Base-by-base conservation (phyloP, 78 protist genomes). In the Paratrimastix pyriformis region DNA sequence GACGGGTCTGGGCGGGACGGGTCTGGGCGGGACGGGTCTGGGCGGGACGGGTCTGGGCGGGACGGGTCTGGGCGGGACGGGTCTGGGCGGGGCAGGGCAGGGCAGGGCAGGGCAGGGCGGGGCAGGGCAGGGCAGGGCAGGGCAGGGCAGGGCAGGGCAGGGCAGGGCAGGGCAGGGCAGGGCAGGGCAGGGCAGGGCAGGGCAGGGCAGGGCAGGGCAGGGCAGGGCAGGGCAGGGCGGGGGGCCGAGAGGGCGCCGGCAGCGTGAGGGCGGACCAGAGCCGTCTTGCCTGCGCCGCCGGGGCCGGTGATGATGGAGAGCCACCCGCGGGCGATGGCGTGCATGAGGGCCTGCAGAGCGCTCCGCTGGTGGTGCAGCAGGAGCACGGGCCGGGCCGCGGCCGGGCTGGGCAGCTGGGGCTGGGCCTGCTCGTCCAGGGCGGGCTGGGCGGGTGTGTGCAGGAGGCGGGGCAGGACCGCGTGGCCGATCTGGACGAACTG, bases 241-340 rank as follows among this genome's bases (percentile, higher is more conserved):
- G n/a, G n/a, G n/a, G n/a, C n/a, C n/a, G n/a, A n/a, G n/a, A n/a
- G n/a, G n/a, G n/a, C n/a, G n/a, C n/a, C n/a, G n/a, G n/a, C n/a
- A n/a, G n/a, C n/a, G n/a, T n/a, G n/a, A n/a, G n/a, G n/a, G 1
- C 94, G 82, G 3, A 94, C 76, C 13, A 87, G 44, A 1, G 80
- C 43, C 13, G 92, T 85, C 84, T 95, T 97, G 21, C 97, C 97
- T 1, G 81, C 1, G 37, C 68, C 68, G 11, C 42, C 13, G 13
- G 68, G 68, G 13, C 68, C 68, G 13, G 68, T 62, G 18, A 62
- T 11, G 39, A 62, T 11, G 11, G 68, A 15, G 42, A n/a, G n/a
- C 91, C 92, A 92, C 26, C 72, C 64, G 84, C 82, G 54, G 55
- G 55, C 64, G 33, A 88, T 58, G 43, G 87, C 72, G 30, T 43